phyloP scores from a whole-genome alignment of 2,329 filamentous ascomycete genomes.

The Colletotrichum neosansevieriae region DNA sequence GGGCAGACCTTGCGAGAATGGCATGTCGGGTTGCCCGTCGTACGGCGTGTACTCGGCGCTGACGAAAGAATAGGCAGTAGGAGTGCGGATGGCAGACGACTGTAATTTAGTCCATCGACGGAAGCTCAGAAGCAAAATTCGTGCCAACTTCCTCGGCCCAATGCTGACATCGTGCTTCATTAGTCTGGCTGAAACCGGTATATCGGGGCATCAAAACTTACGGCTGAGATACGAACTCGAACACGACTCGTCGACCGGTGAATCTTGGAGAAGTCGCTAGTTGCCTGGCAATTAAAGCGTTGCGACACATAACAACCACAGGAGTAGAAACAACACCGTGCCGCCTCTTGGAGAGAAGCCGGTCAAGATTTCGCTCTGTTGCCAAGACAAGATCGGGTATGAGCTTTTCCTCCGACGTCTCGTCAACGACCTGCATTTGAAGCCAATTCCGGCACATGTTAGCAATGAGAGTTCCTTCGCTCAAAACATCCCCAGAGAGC shows the following conservation, averaged over 20 bases:
- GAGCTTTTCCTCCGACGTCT: conserved; percentile 22
- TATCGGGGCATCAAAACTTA: conserved; percentile 40
- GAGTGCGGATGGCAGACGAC: not conserved
- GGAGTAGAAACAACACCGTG: conserved; percentile 3
- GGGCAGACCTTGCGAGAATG: not conserved
- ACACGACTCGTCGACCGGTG: conserved; percentile 43
- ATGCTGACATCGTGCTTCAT: conserved; percentile 42
- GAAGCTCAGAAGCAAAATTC: conserved; percentile 46
- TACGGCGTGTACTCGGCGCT: not conserved
- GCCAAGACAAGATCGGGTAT: conserved; percentile 47
- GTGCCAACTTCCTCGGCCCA: conserved; percentile 53
- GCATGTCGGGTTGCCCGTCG: too few species aligned
- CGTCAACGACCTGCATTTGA: conserved; percentile 45
- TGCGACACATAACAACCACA: conserved; percentile 50
- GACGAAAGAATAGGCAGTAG: not conserved
- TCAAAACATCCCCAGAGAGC: conserved; percentile 16
- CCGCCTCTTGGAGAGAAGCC: conserved; percentile 10
- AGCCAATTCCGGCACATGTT: conserved; percentile 51
- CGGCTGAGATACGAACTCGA: conserved; percentile 55
- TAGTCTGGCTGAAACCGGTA: not conserved
- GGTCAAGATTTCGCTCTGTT: conserved; percentile 33
- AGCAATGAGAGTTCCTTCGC: conserved; percentile 41
- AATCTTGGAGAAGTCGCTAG: conserved; percentile 41
- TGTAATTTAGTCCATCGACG: conserved; percentile 44
- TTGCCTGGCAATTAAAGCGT: conserved; percentile 47